Conservation (phyloP, 345 rosid genomes). For the Excoecaria cochinchinensis region DNA sequence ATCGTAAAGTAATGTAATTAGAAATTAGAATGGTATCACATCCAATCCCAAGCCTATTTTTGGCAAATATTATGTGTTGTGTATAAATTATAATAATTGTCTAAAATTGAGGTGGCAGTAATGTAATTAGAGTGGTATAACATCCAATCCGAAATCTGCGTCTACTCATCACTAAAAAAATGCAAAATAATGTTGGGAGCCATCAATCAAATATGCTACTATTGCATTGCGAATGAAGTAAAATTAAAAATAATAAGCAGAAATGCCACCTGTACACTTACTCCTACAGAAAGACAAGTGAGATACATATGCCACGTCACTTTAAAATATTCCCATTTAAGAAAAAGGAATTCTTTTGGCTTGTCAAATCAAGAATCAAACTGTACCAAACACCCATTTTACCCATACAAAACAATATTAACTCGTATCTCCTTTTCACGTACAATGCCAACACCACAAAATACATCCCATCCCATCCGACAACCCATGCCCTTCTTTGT, state of each 20-base stretch:
- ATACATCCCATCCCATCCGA: constrained; percentile 9
- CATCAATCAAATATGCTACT: background rate
- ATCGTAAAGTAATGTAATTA: too few relatives aligned
- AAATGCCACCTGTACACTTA: background rate
- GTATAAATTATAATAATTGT: background rate
- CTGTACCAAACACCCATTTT: background rate
- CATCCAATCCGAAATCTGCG: background rate
- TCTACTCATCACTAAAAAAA: background rate
- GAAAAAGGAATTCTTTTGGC: background rate
- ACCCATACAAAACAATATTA: constrained; percentile 1
- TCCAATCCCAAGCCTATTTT: too few relatives aligned
- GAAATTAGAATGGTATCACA: too few relatives aligned
- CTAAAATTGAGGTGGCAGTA: background rate
- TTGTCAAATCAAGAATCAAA: constrained; percentile 18
- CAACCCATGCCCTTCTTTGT: constrained; percentile 5
- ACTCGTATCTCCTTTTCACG: too few relatives aligned
- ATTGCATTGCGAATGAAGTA: background rate
- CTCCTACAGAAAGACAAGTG: background rate
- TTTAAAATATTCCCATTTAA: background rate
- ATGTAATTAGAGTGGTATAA: background rate
- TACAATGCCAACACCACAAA: background rate
- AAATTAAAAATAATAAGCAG: background rate
- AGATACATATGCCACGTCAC: constrained; percentile 8
- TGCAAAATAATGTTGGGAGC: background rate
- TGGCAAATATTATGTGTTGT: background rate